A percentile compares a stretch with the other conserved stretches of the same genome.
phyloP scores from a whole-genome alignment of 768 basidiomycete genomes.

The Lactarius deliciosus region DNA sequence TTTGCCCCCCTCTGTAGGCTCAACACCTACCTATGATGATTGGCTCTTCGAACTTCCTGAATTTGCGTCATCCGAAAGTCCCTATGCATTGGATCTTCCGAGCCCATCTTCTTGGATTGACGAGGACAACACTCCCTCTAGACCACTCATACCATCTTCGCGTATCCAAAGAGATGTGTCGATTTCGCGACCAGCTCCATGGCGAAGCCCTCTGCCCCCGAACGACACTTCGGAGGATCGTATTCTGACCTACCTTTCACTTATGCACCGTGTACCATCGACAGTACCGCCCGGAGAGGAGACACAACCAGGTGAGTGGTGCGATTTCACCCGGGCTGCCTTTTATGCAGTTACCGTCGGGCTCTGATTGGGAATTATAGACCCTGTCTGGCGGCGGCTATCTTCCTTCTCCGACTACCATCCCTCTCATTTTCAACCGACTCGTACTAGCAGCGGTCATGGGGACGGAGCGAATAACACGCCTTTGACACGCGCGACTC shows the following conservation, averaged over 20 bases:
- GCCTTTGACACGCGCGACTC: constrained; percentile 13
- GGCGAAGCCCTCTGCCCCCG: constrained; percentile 16
- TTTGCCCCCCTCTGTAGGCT: background rate
- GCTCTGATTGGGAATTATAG: constrained; percentile 11
- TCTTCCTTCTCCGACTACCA: constrained; percentile 11
- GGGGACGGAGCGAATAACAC: constrained; percentile 9
- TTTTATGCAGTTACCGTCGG: background rate
- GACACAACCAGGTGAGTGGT: constrained; percentile 20
- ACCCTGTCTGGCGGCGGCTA: constrained; percentile 14
- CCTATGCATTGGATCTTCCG: constrained; percentile 24
- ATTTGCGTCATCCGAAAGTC: constrained; percentile 13
- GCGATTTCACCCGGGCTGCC: background rate
- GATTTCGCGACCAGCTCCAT: constrained; percentile 18
- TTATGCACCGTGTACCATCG: constrained; percentile 7
- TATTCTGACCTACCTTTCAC: constrained; percentile 12
- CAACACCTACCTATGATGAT: constrained; percentile 12
- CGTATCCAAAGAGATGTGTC: constrained; percentile 20
- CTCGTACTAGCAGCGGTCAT: constrained; percentile 8
- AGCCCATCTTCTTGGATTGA: constrained; percentile 12
- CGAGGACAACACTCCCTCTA: constrained; percentile 7
- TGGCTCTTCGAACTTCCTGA: constrained; percentile 12
- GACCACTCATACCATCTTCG: constrained; percentile 10
- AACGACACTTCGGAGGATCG: constrained; percentile 14
- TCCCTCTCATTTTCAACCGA: constrained; percentile 2
- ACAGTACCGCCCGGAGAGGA: constrained; percentile 3